These are phyloP conservation scores for Oryza nivara DNA, from an alignment of 176 grass and related monocot genomes.

Conservation along the genomic window DNA sequence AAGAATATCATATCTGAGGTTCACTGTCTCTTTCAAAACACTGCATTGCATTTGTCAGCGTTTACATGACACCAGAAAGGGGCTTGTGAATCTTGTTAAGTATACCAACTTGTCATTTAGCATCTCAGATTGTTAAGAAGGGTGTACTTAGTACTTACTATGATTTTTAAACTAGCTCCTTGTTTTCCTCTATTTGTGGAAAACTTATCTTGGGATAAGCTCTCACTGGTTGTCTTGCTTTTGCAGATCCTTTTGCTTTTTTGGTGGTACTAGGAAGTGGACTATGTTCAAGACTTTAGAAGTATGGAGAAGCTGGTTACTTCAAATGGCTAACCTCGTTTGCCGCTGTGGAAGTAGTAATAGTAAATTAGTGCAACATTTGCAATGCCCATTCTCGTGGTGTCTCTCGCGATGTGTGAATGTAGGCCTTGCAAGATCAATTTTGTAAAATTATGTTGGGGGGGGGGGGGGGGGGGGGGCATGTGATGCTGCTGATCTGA, in stretches of 20 bases:
- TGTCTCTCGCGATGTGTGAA: constrained; percentile 3
- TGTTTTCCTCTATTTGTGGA: background rate
- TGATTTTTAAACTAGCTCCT: background rate
- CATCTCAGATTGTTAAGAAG: background rate
- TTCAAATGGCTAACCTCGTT: constrained; percentile 10
- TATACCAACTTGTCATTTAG: background rate
- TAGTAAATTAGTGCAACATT: constrained; percentile 4
- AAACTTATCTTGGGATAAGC: constrained; percentile 8
- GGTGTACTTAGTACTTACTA: background rate
- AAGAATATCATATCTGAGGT: background rate
- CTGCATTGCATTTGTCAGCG: background rate
- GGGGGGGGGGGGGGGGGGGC: background rate
- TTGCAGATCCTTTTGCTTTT: constrained; percentile 38
- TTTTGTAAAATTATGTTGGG: constrained; percentile 30
- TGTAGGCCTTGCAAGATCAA: constrained; percentile 13
- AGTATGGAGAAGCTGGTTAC: constrained; percentile 25
- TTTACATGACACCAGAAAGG: constrained; percentile 5
- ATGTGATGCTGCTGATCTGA: constrained; percentile 21
- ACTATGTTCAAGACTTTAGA: background rate
- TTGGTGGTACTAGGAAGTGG: constrained; percentile 10
- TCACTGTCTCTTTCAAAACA: background rate
- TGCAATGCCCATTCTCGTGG: background rate
- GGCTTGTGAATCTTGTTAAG: background rate
- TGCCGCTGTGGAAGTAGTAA: background rate
- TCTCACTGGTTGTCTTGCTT: background rate